Conservation (phyloP, 306 rosid species). For the Quercus parvula region DNA sequence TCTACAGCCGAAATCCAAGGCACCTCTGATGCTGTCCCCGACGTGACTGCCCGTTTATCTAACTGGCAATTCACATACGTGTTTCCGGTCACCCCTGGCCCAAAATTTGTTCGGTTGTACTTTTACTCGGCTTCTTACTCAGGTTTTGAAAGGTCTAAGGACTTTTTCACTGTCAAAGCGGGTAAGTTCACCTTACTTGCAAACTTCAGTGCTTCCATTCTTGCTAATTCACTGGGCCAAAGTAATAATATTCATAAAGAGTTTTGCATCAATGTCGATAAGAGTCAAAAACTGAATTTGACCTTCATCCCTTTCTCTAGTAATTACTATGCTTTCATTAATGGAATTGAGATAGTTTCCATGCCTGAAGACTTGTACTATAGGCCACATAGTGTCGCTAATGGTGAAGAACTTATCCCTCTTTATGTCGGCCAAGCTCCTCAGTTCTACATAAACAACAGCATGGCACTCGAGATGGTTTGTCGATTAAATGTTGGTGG, state of each 20-base stretch:
- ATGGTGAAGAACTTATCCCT: too few species aligned
- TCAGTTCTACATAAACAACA: neutral
- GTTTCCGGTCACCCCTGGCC: neutral
- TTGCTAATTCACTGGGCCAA: accelerated
- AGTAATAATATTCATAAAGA: neutral
- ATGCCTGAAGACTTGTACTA: neutral
- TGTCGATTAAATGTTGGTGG: constrained; percentile 39
- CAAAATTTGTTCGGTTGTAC: neutral
- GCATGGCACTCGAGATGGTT: constrained; percentile 29
- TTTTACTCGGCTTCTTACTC: neutral
- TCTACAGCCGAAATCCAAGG: neutral
- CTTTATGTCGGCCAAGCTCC: neutral
- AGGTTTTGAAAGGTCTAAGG: neutral
- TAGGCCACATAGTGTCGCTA: neutral
- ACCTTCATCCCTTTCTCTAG: neutral
- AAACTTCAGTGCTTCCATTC: neutral
- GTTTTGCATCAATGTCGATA: neutral
- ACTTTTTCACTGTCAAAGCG: neutral
- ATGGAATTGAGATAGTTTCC: neutral
- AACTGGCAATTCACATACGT: neutral
- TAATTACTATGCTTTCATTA: neutral
- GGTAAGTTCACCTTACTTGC: neutral
- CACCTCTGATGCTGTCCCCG: neutral
- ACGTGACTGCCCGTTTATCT: neutral
- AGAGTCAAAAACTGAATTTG: neutral